Conservation (phyloP, 352 stramenopile genomes). For the Phytophthora pseudosyringae region DNA sequence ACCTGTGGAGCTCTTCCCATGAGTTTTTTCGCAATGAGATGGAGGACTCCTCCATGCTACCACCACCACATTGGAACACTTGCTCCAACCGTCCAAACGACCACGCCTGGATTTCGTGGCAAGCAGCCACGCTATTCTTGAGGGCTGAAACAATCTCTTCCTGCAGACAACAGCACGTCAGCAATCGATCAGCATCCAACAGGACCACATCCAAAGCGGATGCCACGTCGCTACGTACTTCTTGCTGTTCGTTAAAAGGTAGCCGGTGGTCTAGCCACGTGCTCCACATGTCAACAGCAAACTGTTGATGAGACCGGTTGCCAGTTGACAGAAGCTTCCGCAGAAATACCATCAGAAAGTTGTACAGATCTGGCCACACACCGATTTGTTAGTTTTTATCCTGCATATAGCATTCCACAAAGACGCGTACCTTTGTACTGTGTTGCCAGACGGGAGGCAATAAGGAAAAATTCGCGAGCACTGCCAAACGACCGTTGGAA, state of each 20-base stretch:
- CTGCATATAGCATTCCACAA: slow-evolving; percentile 1
- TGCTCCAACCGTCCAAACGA: slow-evolving; percentile 52
- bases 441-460: slow-evolving; percentile 50
- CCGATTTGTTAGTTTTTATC: slow-evolving; percentile 1
- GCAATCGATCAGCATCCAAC: not conserved
- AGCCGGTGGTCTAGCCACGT: slow-evolving; percentile 56
- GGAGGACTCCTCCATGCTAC: not conserved
- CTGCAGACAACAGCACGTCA: slow-evolving; percentile 21
- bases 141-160: slow-evolving; percentile 64
- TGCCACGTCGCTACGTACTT: slow-evolving; percentile 42
- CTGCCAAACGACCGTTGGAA: slow-evolving; percentile 54
- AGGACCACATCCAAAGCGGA: not conserved
- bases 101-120: slow-evolving; percentile 44
- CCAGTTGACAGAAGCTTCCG: slow-evolving; percentile 73
- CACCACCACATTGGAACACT: slow-evolving; percentile 29
- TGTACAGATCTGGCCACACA: slow-evolving; percentile 65
- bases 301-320: slow-evolving; percentile 51
- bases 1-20: slow-evolving; percentile 50
- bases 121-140: slow-evolving; percentile 57
- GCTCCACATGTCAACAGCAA: slow-evolving; percentile 79
- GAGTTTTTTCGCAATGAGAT: slow-evolving; percentile 40
- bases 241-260: slow-evolving; percentile 62
- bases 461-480: slow-evolving; percentile 52
- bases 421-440: slow-evolving; percentile 45
- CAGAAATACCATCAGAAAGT: slow-evolving; percentile 84